Percentiles rank a stretch among this genome's conserved stretches.
These are phyloP conservation scores for Rhizophagus sp. DNA, from an alignment of 192 early-diverging fungal species.

Conservation along the genomic window DNA sequence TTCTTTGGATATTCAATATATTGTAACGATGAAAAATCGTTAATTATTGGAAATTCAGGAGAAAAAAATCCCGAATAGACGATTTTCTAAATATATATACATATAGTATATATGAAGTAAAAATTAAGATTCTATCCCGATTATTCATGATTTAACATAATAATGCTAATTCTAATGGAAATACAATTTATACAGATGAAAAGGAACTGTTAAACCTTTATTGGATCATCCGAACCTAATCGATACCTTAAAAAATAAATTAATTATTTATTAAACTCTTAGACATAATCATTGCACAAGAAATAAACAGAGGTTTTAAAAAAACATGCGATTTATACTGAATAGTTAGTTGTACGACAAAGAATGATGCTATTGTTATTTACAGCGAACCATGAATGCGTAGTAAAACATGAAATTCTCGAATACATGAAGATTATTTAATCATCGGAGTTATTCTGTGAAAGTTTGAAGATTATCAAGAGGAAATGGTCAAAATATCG, in stretches of 20 bases:
- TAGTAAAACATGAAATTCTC: background rate
- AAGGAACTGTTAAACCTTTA: background rate
- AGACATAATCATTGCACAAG: background rate
- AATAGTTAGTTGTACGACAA: too few relatives aligned
- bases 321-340: background rate
- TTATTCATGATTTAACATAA: background rate
- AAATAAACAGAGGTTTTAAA: background rate
- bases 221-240: background rate
- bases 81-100: too few relatives aligned
- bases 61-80: too few relatives aligned
- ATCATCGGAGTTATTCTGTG: background rate
- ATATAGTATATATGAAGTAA: too few relatives aligned
- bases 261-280: background rate
- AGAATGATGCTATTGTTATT: too few relatives aligned
- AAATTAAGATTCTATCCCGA: background rate
- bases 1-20: too few relatives aligned
- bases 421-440: background rate
- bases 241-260: background rate
- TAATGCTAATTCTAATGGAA: background rate
- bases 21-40: too few relatives aligned
- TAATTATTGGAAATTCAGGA: too few relatives aligned
- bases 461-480: constrained; percentile 3
- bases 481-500: too few relatives aligned
- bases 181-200: background rate
- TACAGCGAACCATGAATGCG: background rate